Evolutionary conservation across 768 basidiomycete genomes (phyloP).

Genomic region (Leccinum barrowsii): DNA sequence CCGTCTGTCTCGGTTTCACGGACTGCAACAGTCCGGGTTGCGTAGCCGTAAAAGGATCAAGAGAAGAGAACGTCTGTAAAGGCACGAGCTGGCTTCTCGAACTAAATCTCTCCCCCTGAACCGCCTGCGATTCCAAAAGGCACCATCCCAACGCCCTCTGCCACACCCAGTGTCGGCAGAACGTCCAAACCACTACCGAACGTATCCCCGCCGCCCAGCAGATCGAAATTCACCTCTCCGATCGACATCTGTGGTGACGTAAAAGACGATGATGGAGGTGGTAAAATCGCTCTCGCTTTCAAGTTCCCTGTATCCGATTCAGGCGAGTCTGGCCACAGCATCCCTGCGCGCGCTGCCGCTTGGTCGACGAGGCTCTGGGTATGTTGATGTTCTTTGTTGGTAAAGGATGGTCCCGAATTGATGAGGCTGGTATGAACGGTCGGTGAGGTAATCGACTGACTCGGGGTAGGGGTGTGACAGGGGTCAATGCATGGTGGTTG

Average conservation of each 20-base stretch:
- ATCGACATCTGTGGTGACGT: not conserved
- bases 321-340: conserved; percentile 36
- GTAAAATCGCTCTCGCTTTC: conserved; percentile 27
- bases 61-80: not conserved
- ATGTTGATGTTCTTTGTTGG: conserved; percentile 49
- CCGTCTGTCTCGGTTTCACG: conserved; percentile 31
- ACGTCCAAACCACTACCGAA: not conserved
- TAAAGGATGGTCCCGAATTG: conserved; percentile 20
- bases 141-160: not conserved
- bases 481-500: conserved; percentile 12
- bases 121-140: conserved; percentile 2
- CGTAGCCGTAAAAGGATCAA: conserved; percentile 10
- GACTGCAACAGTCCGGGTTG: conserved; percentile 7
- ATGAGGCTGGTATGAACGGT: conserved; percentile 15
- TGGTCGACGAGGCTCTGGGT: conserved; percentile 55
- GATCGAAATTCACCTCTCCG: conserved; percentile 11
- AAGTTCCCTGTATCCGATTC: conserved; percentile 9
- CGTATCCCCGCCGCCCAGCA: conserved; percentile 14
- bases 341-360: conserved; percentile 47
- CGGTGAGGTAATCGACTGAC: conserved; percentile 13
- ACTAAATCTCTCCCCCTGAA: conserved; percentile 1
- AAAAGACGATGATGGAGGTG: conserved; percentile 19
- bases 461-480: conserved; percentile 19
- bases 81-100: conserved; percentile 13
- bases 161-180: not conserved